phyloP scores from a whole-genome alignment of 805 yeast genomes.

The Wickerhamiella hasegawae region DNA sequence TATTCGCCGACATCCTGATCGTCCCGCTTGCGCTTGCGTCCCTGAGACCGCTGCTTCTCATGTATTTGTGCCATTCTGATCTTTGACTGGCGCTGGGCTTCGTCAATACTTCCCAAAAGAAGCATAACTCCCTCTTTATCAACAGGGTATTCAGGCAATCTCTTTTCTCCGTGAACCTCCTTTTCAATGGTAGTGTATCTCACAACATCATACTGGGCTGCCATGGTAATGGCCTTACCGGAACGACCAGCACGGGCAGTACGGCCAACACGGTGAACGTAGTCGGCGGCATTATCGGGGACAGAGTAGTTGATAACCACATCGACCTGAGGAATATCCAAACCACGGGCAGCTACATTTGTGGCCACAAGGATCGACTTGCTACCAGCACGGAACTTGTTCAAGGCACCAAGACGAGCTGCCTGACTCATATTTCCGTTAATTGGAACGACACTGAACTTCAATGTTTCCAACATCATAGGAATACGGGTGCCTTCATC shows the following conservation, averaged over 20 bases:
- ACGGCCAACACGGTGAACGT: slow-evolving; percentile 89
- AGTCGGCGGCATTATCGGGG: slow-evolving; percentile 84
- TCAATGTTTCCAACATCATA: slow-evolving; percentile 58
- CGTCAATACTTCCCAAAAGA: slow-evolving; percentile 74
- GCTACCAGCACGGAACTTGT: slow-evolving; percentile 34
- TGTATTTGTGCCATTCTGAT: slow-evolving; percentile 59
- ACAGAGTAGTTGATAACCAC: slow-evolving; percentile 84
- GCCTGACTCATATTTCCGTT: slow-evolving; percentile 94
- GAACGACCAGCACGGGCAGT: slow-evolving; percentile 95
- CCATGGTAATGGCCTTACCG: slow-evolving; percentile 74
- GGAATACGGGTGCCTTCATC: slow-evolving; percentile 91
- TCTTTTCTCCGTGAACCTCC: slow-evolving; percentile 51
- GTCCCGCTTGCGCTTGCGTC: slow-evolving; percentile 26
- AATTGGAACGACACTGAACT: slow-evolving; percentile 79
- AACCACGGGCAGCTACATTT: slow-evolving; percentile 97
- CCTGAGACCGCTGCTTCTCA: slow-evolving; percentile 26
- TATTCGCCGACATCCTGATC: slow-evolving; percentile 31
- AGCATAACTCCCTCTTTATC: slow-evolving; percentile 63
- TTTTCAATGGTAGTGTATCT: slow-evolving; percentile 76
- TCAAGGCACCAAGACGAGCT: slow-evolving; percentile 61
- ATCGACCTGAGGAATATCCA: slow-evolving; percentile 91
- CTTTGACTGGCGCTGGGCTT: slow-evolving; percentile 82
- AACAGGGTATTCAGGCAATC: slow-evolving; percentile 68
- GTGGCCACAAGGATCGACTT: slow-evolving; percentile 67
- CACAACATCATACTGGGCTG: slow-evolving; percentile 90